A percentile compares a stretch with the other conserved stretches of the same genome.
Conservation (phyloP, 495 filamentous ascomycete species). For the Immersiella caudata region DNA sequence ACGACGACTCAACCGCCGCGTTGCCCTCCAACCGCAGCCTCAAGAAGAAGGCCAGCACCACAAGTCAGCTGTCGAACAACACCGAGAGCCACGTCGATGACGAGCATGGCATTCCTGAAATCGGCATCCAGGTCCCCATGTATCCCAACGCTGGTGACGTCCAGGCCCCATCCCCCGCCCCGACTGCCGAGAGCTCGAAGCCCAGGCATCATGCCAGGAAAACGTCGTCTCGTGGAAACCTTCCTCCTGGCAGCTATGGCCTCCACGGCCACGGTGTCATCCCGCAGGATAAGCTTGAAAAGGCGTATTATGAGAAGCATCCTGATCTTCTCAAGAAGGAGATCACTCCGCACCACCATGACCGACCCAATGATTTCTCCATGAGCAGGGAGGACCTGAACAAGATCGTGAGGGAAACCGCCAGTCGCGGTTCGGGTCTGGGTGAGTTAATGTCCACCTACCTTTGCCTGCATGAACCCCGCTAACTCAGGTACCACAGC, state of each 20-base stretch:
- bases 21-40: constrained; percentile 41
- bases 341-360: constrained; percentile 51
- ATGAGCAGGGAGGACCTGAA: constrained; percentile 91
- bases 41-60: constrained; percentile 66
- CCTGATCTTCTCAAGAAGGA: constrained; percentile 79
- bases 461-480: constrained; percentile 8
- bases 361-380: constrained; percentile 76
- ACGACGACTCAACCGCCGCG: constrained; percentile 41
- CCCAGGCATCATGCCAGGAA: constrained; percentile 65
- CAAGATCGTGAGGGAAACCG: constrained; percentile 79
- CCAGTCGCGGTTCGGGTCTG: constrained; percentile 64
- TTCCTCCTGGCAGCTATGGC: constrained; percentile 79
- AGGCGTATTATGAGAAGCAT: constrained; percentile 88
- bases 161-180: constrained; percentile 88
- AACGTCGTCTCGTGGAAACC: constrained; percentile 50
- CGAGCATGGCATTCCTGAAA: constrained; percentile 87
- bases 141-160: constrained; percentile 92
- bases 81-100: constrained; percentile 58
- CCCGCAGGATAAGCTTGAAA: constrained; percentile 74
- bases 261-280: constrained; percentile 79
- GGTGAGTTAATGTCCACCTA: constrained; percentile 48
- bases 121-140: constrained; percentile 91
- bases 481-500: constrained; percentile 35
- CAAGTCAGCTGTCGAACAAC: constrained; percentile 56
- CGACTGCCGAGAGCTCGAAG: constrained; percentile 53